Percentiles rank a stretch among this genome's conserved stretches.
These are phyloP conservation scores for Rhynchospora breviuscula DNA, from an alignment of 176 grass and related monocot genomes.

Conservation along the genomic window DNA sequence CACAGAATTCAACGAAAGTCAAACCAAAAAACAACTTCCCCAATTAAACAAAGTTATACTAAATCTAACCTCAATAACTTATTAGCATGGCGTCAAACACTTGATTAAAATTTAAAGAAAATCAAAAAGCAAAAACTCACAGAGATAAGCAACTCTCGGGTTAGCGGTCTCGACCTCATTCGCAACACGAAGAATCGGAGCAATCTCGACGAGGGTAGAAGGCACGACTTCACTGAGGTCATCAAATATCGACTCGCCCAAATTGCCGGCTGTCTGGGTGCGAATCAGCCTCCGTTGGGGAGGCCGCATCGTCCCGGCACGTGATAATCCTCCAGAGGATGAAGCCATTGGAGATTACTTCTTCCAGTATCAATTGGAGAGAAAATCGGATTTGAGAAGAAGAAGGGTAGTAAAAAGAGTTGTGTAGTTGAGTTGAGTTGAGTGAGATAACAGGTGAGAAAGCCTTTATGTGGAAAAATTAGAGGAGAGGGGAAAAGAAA, in stretches of 20 bases:
- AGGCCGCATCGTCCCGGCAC: conserved; percentile 29
- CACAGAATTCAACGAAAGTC: conserved; percentile 17
- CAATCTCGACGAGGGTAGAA: conserved; percentile 73
- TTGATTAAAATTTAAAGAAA: not conserved
- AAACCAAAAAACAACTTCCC: not conserved
- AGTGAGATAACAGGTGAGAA: not conserved
- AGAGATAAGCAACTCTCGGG: conserved; percentile 77
- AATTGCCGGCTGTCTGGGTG: conserved; percentile 69
- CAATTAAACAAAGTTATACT: not conserved
- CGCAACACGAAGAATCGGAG: conserved; percentile 87
- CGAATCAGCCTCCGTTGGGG: conserved; percentile 40
- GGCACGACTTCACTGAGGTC: conserved; percentile 75
- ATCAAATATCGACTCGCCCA: conserved; percentile 77
- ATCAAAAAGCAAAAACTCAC: conserved; percentile 38
- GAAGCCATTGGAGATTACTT: conserved; percentile 32
- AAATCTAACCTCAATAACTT: conserved; percentile 3
- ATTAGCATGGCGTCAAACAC: not conserved
- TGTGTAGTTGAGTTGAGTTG: not conserved
- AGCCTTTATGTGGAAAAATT: not conserved
- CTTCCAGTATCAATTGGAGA: not conserved
- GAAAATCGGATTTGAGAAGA: not conserved
- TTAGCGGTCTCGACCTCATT: conserved; percentile 67
- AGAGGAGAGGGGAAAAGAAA: not conserved
- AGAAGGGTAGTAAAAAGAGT: not conserved
- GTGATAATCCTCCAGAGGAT: conserved; percentile 39